Percentiles rank a stretch among this genome's conserved stretches.
Evolutionary conservation across 2,329 filamentous ascomycete genomes (phyloP).

Genomic region (Ophiostoma sp.): DNA sequence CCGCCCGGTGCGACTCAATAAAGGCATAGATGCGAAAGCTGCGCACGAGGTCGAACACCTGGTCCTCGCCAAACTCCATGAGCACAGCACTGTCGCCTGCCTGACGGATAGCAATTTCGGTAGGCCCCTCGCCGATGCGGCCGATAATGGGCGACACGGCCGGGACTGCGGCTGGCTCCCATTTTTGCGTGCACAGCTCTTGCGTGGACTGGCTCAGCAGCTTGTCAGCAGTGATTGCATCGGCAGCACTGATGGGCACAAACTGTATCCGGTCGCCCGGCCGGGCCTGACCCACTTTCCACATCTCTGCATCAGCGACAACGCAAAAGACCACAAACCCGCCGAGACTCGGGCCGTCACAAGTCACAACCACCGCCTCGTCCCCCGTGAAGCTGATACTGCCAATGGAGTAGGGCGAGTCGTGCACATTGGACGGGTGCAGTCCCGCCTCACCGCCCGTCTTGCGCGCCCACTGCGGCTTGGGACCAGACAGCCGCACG

Average conservation of each 20-base stretch:
- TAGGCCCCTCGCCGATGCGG: background rate
- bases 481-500: slow-evolving; percentile 19
- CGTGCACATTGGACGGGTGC: slow-evolving; percentile 22
- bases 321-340: slow-evolving; percentile 34
- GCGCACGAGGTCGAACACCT: background rate
- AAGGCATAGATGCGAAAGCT: background rate
- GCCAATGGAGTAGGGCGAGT: slow-evolving; percentile 25
- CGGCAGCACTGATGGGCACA: background rate
- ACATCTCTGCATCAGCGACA: slow-evolving; percentile 34
- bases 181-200: background rate
- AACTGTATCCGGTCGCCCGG: slow-evolving; percentile 29
- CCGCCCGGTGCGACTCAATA: background rate
- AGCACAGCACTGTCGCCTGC: slow-evolving; percentile 7
- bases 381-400: slow-evolving; percentile 37
- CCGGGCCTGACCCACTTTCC: slow-evolving; percentile 37
- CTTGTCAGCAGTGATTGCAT: background rate
- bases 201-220: background rate
- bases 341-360: slow-evolving; percentile 34
- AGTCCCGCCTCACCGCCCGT: slow-evolving; percentile 22
- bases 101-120: background rate
- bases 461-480: slow-evolving; percentile 16
- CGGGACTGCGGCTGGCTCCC: background rate
- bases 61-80: slow-evolving; percentile 3
- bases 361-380: slow-evolving; percentile 34
- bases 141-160: background rate